Base-by-base conservation (phyloP, 2,329 filamentous ascomycete genomes). In the Neonectria neomacrospora region DNA sequence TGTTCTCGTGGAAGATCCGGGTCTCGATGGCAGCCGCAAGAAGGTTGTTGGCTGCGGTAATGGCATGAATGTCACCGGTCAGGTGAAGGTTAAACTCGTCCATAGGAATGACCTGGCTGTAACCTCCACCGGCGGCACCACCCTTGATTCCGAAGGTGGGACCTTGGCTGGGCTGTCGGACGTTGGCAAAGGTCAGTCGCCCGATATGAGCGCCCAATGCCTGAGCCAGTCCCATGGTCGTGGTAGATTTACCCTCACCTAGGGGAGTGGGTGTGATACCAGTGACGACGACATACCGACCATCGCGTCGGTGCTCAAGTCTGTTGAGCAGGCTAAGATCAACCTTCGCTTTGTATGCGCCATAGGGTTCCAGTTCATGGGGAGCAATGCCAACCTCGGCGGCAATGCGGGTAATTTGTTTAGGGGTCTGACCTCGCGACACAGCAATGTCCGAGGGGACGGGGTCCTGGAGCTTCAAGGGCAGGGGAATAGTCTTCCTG, bases 141-240 rank as follows among this genome's bases (percentile, higher is more conserved):
- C 96, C 96, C 85, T 99, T 99, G 86, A 99, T 98, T 74, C 96
- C 96, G 78, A 99, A 99, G 0, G 96, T 99, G 59, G 96, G 96
- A 5, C 96, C 96, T 82, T 98, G 96, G 73, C 93, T 97, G 54
- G 96, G 96, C 78, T 99, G 96, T 64, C 96, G 90, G 54, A 99
- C 96, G 77, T 99, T 98, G 80, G 96, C 96, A 78, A 99, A 98
- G 3, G 91, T 92, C 70, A 98, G 86, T 62, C 92, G 91, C 70
- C 91, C 91, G 53, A 98, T 83, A 72, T 98, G 95, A 41, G 91
- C 96, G 60, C 94, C 93, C 52, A 99, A 83, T 37, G 96, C 96
- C 79, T 99, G 96, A 6, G 93, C 93, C 54, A 99, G 85, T 76
- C 96, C 96, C 85, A 99, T 92, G 8, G 96, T 99, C 1, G 96